Conservation (phyloP, 805 yeast species). For the Metschnikowia shivogae region DNA sequence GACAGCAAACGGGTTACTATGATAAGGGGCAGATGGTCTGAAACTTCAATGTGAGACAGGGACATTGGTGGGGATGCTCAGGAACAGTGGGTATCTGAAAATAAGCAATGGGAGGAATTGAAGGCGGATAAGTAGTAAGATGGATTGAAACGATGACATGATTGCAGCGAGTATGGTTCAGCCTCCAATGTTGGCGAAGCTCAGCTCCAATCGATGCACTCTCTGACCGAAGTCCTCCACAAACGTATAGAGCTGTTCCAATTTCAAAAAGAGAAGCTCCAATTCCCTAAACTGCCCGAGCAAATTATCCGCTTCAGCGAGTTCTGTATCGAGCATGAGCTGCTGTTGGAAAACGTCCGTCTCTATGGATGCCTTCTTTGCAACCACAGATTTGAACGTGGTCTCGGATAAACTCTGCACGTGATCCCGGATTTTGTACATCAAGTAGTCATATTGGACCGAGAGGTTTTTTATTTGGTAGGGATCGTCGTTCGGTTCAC, state of each 20-base stretch:
- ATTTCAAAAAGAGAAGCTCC: slow-evolving; percentile 49
- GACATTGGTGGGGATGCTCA: too few relatives aligned
- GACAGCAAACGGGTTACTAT: slow-evolving; percentile 1
- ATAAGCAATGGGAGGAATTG: too few relatives aligned
- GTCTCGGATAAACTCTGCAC: slow-evolving; percentile 44
- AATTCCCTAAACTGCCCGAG: slow-evolving; percentile 45
- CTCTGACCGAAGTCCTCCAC: slow-evolving; percentile 22
- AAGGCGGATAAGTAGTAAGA: too few relatives aligned
- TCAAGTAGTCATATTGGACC: slow-evolving; percentile 58
- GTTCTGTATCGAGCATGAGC: slow-evolving; percentile 34
- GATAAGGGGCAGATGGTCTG: background rate
- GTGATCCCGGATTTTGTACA: slow-evolving; percentile 58
- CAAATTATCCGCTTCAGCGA: slow-evolving; percentile 37
- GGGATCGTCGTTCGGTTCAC: slow-evolving; percentile 46
- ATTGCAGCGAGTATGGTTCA: too few relatives aligned
- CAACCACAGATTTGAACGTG: slow-evolving; percentile 28
- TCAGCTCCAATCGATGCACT: slow-evolving; percentile 16
- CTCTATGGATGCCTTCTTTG: slow-evolving; percentile 29
- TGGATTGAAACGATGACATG: too few relatives aligned
- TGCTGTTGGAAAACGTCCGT: slow-evolving; percentile 20
- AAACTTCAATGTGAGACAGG: background rate
- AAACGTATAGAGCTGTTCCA: slow-evolving; percentile 45
- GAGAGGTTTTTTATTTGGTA: slow-evolving; percentile 57
- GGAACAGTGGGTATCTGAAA: too few relatives aligned
- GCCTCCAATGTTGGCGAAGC: slow-evolving; percentile 2